Base-by-base conservation (phyloP, 345 rosid genomes). In the Citrus unshiu region DNA sequence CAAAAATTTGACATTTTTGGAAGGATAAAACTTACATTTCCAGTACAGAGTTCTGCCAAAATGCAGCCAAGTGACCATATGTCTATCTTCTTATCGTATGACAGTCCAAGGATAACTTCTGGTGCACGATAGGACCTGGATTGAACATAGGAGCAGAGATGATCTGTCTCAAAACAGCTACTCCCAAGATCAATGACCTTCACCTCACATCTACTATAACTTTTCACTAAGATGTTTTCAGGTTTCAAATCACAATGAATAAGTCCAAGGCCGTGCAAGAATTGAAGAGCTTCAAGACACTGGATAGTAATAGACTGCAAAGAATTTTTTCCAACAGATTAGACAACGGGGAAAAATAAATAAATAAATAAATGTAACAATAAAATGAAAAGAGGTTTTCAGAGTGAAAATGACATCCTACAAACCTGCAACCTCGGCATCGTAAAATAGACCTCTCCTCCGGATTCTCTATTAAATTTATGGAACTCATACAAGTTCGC, bases 101-200 rank as follows among this genome's bases (percentile, higher is more conserved):
- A 90, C 86, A 92, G 93, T 70, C 99, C 98, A 81, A 96, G 77
- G 71, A 96, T 92, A 79, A 96, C 99, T 85, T 96, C 99, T 51
- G 98, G 99, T 43, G 99, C 99, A 79, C 98, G 93, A 80, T 96
- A 96, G 18, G 99, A 94, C 83, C 99, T 88, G 16, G 99, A 97
- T 74, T 97, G 99, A 70, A 97, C 99, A 83, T 97, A 97, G 68
- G 99, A 97, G 89, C 98, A 97, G 30, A 97, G 81, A 81, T 97
- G 97, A 83, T 94, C 99, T 3, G 99, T 94, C 92, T 94, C 98
- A 83, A 94, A 97, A 88, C 99, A 97, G 87, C 99, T 94, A 83
- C 99, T 94, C 81, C 99, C 99, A n/a, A 97, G 98, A 87, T 97
- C 99, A 60, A 97, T 97, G 81, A 94, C 98, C 90, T 97, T 97